Conservation (phyloP, 176 grass and related monocot genomes). For the Avena sativa region DNA sequence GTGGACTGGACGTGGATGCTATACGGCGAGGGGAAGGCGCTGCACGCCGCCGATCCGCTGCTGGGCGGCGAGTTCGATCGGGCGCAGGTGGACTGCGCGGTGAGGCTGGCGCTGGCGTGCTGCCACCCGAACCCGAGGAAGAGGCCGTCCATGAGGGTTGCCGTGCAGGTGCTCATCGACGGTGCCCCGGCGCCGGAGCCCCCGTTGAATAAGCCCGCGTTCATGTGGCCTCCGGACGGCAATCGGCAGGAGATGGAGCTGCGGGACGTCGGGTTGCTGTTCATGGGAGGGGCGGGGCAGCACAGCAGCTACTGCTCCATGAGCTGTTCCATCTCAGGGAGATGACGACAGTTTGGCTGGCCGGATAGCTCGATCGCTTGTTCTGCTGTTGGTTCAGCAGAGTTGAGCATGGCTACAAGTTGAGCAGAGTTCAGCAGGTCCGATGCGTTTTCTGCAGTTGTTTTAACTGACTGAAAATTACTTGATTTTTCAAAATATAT, state of each 20-base stretch:
- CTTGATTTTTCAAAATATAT: too few species aligned
- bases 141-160: constrained; percentile 56
- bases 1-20: constrained; percentile 32
- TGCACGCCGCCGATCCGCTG: background rate
- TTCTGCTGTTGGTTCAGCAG: too few species aligned
- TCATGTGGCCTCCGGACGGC: constrained; percentile 34
- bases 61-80: constrained; percentile 12
- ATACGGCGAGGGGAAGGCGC: background rate
- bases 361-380: too few species aligned
- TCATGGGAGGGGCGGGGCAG: constrained; percentile 14
- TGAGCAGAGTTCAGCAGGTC: too few species aligned
- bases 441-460: background rate
- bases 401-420: too few species aligned
- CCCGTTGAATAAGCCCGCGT: constrained; percentile 16
- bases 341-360: background rate
- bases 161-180: constrained; percentile 53
- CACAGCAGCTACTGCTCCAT: constrained; percentile 23
- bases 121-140: constrained; percentile 59
- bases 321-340: constrained; percentile 28
- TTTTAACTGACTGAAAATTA: background rate
- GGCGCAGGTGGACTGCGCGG: constrained; percentile 41
- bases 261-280: constrained; percentile 32
- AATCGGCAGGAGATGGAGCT: constrained; percentile 35
- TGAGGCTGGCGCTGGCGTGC: constrained; percentile 61
- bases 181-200: constrained; percentile 45